These are phyloP conservation scores for Lepiota brunneoincarnata DNA, from an alignment of 768 basidiomycete genomes.

Conservation along the genomic window DNA sequence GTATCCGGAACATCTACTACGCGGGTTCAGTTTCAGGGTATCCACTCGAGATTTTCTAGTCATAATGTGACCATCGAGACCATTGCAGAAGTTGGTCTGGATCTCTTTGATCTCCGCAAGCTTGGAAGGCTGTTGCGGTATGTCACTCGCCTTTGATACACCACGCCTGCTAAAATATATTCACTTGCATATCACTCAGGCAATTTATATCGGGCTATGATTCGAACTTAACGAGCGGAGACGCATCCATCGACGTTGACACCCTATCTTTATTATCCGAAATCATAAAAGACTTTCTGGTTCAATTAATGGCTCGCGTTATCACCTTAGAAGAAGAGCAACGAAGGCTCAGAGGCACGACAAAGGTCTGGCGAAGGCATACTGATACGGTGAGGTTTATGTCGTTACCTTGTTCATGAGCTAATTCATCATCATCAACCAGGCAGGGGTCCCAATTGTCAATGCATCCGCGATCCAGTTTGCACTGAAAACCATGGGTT, in stretches of 20 bases:
- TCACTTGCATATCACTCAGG: constrained; percentile 6
- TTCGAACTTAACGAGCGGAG: constrained; percentile 6
- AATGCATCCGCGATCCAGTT: constrained; percentile 38
- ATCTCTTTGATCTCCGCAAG: constrained; percentile 2
- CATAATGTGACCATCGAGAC: neutral
- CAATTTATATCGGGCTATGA: constrained; percentile 16
- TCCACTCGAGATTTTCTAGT: neutral
- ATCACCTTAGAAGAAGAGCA: constrained; percentile 62
- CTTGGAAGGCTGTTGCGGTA: constrained; percentile 2
- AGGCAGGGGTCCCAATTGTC: constrained; percentile 34
- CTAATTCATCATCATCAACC: neutral
- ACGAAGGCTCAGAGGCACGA: constrained; percentile 49
- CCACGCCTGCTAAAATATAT: neutral
- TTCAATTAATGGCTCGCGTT: constrained; percentile 46
- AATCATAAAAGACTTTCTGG: constrained; percentile 49
- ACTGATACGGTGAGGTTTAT: constrained; percentile 36
- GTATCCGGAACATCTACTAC: neutral
- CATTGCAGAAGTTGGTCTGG: neutral
- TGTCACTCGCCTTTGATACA: neutral
- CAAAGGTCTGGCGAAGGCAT: constrained; percentile 56
- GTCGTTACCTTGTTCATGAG: neutral
- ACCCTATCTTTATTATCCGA: constrained; percentile 22
- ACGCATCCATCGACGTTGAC: constrained; percentile 12
- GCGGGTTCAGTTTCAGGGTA: neutral
- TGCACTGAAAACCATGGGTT: constrained; percentile 47